Percentiles rank a stretch among this genome's conserved stretches.
These are phyloP conservation scores for Hirschioporus abietinus DNA, from an alignment of 768 basidiomycete species.

Conservation along the genomic window DNA sequence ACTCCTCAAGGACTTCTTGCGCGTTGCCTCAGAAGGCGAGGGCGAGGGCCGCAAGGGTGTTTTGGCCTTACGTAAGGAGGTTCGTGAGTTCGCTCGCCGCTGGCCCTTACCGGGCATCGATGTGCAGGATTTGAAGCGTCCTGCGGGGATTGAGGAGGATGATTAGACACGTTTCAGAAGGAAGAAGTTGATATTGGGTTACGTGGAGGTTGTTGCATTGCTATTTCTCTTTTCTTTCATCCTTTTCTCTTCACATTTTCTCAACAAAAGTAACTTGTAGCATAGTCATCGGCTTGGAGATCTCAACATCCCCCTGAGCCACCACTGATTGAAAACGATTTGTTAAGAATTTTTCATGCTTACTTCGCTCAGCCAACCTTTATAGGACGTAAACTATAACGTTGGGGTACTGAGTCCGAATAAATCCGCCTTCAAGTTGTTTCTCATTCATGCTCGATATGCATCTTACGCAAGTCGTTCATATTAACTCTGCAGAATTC, in stretches of 20 bases:
- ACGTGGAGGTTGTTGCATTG: not conserved
- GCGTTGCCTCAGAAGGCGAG: slow-evolving; percentile 67
- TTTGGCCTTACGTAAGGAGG: slow-evolving; percentile 71
- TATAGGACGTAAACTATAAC: not conserved
- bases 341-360: too few species aligned
- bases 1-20: slow-evolving; percentile 93
- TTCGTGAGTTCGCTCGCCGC: slow-evolving; percentile 70
- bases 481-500: too few species aligned
- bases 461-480: too few species aligned
- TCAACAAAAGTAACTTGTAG: not conserved
- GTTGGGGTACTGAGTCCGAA: not conserved
- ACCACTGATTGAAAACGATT: not conserved
- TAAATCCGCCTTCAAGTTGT: not conserved
- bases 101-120: slow-evolving; percentile 94
- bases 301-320: not conserved
- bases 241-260: slow-evolving; percentile 4
- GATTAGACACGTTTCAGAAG: slow-evolving; percentile 16
- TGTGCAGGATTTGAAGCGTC: slow-evolving; percentile 38
- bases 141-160: slow-evolving; percentile 60
- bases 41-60: slow-evolving; percentile 70
- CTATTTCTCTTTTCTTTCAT: not conserved
- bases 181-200: not conserved
- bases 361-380: too few species aligned
- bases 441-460: not conserved
- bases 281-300: not conserved